Evolutionary conservation across 257 asterid species (phyloP).

Genomic region (Forsythia viridissima): DNA sequence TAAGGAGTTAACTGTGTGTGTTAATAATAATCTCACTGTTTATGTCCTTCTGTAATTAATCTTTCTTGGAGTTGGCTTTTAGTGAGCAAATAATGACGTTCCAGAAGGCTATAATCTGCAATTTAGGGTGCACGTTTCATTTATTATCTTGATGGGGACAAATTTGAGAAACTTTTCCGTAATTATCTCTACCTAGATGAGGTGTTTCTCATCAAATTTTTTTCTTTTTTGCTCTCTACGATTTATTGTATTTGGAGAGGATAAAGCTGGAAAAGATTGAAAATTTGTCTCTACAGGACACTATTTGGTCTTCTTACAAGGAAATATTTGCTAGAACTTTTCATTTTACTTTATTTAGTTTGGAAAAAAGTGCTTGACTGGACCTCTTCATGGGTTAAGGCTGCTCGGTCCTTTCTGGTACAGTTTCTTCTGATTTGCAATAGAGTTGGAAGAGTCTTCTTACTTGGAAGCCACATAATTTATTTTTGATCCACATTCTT

Average conservation of each 20-base stretch:
- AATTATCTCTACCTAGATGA: neutral
- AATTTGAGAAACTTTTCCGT: neutral
- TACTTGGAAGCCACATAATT: neutral
- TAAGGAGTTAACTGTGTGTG: neutral
- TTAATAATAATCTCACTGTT: neutral
- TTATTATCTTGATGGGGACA: neutral
- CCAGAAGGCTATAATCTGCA: neutral
- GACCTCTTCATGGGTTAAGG: neutral
- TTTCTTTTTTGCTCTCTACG: neutral
- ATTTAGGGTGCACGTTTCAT: neutral
- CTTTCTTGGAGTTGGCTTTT: neutral
- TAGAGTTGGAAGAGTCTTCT: neutral
- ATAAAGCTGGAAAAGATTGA: neutral
- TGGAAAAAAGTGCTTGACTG: neutral
- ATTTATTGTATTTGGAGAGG: neutral
- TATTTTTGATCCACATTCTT: slow-evolving; percentile 1
- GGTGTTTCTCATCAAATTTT: neutral
- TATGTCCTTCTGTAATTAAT: neutral
- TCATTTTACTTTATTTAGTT: neutral
- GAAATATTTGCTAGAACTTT: neutral
- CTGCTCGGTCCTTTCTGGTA: neutral
- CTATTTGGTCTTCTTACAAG: neutral
- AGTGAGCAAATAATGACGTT: neutral
- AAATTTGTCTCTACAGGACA: neutral
- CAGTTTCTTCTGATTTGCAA: neutral